Conservation (phyloP, 2,329 filamentous ascomycete genomes). For the Cladosporium sp. region DNA sequence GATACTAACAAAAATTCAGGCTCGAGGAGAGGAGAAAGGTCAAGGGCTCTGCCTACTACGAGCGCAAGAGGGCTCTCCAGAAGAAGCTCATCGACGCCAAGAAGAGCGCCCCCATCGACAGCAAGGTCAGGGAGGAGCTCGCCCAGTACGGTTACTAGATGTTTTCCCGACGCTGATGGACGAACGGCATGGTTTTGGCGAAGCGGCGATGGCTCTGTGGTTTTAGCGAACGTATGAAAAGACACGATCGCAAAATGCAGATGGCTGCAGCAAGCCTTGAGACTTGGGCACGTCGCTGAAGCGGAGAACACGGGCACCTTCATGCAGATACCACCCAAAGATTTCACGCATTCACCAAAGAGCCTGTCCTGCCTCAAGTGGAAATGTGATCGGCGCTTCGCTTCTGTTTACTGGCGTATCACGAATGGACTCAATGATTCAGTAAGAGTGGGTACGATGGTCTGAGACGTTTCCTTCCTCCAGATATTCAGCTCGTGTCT, state of each 20-base stretch:
- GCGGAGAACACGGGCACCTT: constrained; percentile 10
- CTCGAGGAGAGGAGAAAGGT: constrained; percentile 99
- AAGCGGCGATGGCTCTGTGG: constrained; percentile 12
- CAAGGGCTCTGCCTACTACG: constrained; percentile 98
- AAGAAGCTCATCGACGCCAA: constrained; percentile 88
- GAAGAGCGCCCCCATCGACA: constrained; percentile 83
- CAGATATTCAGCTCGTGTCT: not conserved
- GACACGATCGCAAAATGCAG: constrained; percentile 12
- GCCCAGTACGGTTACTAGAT: constrained; percentile 86
- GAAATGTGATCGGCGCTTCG: not conserved
- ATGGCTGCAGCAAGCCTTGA: constrained; percentile 10
- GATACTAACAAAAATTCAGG: constrained; percentile 47
- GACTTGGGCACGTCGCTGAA: constrained; percentile 11
- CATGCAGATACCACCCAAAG: constrained; percentile 13
- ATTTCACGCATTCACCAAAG: constrained; percentile 13
- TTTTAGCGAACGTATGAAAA: constrained; percentile 14
- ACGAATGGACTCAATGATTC: not conserved
- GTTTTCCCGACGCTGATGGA: constrained; percentile 13
- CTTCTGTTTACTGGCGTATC: not conserved
- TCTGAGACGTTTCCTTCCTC: not conserved
- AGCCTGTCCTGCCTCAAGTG: not conserved
- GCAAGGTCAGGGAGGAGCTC: constrained; percentile 83
- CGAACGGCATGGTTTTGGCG: constrained; percentile 12
- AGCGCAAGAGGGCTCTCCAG: constrained; percentile 96
- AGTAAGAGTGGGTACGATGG: not conserved